phyloP scores from a whole-genome alignment of 345 rosid genomes.

The Gossypium herbaceum region DNA sequence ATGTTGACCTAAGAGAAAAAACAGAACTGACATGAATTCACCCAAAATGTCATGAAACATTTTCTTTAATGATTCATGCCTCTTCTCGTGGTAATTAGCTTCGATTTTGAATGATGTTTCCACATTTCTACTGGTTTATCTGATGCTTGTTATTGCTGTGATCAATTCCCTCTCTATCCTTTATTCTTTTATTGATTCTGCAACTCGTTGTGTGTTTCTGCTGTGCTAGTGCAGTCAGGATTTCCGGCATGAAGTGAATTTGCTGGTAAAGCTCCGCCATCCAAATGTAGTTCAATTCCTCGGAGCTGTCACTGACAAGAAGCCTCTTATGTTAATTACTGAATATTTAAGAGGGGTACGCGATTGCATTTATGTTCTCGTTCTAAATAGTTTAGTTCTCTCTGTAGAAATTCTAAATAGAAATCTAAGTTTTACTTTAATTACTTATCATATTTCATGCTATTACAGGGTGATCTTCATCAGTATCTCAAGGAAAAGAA shows the following conservation, averaged over 20 bases:
- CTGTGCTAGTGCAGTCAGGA: slow-evolving; percentile 74
- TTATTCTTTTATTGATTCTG: background rate
- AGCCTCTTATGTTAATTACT: slow-evolving; percentile 96
- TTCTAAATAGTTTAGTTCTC: slow-evolving; percentile 14
- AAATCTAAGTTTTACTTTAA: background rate
- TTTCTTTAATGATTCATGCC: background rate
- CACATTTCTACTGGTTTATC: background rate
- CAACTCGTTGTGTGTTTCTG: slow-evolving; percentile 13
- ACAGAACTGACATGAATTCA: background rate
- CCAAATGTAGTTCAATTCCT: slow-evolving; percentile 96
- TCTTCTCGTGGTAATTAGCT: background rate
- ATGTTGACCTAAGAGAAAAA: slow-evolving; percentile 9
- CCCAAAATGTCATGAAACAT: background rate
- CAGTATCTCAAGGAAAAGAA: slow-evolving; percentile 94
- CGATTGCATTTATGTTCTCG: slow-evolving; percentile 18
- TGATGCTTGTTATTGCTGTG: slow-evolving; percentile 2
- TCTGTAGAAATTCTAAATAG: slow-evolving; percentile 2
- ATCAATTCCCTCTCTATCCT: background rate
- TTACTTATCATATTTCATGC: slow-evolving; percentile 2
- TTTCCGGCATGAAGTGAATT: slow-evolving; percentile 97
- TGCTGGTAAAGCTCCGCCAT: slow-evolving; percentile 97
- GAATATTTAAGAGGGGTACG: slow-evolving; percentile 94
- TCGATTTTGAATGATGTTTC: background rate
- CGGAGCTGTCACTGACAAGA: slow-evolving; percentile 97
- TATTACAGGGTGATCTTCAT: slow-evolving; percentile 90